Conservation (phyloP, 352 stramenopile genomes). For the Phytophthora quininea region DNA sequence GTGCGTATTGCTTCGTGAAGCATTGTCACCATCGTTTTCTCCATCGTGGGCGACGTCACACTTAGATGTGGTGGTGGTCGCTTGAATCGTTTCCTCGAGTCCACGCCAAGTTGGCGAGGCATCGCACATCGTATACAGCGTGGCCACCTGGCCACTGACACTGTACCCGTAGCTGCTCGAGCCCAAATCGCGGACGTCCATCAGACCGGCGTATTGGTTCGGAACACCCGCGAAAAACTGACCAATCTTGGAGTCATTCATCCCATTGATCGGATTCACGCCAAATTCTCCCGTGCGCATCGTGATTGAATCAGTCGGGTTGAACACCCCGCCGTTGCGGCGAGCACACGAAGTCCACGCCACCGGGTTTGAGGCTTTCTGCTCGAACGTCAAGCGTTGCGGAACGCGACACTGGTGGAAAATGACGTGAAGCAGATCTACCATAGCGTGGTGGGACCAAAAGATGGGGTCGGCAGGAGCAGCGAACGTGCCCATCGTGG, state of each 20-base stretch:
- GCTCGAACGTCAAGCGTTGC: slow-evolving; percentile 39
- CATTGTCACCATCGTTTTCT: not conserved
- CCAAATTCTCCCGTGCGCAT: slow-evolving; percentile 52
- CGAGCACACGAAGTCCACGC: slow-evolving; percentile 60
- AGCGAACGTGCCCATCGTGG: slow-evolving; percentile 59
- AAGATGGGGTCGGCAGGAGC: slow-evolving; percentile 72
- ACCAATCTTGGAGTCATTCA: slow-evolving; percentile 35
- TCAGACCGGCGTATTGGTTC: slow-evolving; percentile 49
- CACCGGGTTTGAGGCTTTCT: slow-evolving; percentile 55
- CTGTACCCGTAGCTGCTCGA: slow-evolving; percentile 61
- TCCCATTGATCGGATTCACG: slow-evolving; percentile 38
- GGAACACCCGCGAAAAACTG: slow-evolving; percentile 44
- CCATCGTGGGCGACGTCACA: slow-evolving; percentile 14
- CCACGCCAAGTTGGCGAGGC: slow-evolving; percentile 26
- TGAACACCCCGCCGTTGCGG: slow-evolving; percentile 43
- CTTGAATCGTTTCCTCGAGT: slow-evolving; percentile 16
- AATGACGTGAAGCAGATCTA: slow-evolving; percentile 68
- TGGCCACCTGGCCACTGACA: slow-evolving; percentile 45
- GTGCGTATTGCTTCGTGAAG: not conserved
- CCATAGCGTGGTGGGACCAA: slow-evolving; percentile 77
- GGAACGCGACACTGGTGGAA: slow-evolving; percentile 76
- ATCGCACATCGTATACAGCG: slow-evolving; percentile 51
- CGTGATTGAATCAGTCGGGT: slow-evolving; percentile 44
- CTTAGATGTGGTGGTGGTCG: slow-evolving; percentile 4
- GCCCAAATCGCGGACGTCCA: slow-evolving; percentile 55